Percentiles rank a stretch among this genome's conserved stretches.
These are phyloP conservation scores for Sedum album DNA, from an alignment of 164 flowering plant genomes.

Conservation along the genomic window DNA sequence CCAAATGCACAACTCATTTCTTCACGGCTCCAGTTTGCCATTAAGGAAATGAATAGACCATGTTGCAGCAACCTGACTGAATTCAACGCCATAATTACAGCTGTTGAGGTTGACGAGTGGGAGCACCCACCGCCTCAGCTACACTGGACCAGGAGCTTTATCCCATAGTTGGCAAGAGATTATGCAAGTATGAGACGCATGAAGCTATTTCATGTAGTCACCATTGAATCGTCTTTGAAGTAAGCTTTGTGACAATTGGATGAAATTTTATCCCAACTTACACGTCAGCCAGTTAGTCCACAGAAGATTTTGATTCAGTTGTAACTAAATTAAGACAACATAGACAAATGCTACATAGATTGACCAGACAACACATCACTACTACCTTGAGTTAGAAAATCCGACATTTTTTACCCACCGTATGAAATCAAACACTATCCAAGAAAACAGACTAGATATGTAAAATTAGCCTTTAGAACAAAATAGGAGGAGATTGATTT, in stretches of 20 bases:
- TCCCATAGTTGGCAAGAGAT: conserved; percentile 42
- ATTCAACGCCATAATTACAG: conserved; percentile 28
- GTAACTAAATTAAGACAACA: not conserved
- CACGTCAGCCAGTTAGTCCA: too few relatives aligned
- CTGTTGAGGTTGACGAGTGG: conserved; percentile 56
- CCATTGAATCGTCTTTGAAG: too few relatives aligned
- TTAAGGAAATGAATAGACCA: not conserved
- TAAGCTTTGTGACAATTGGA: too few relatives aligned
- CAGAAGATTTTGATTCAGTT: too few relatives aligned
- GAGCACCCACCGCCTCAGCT: conserved; percentile 67
- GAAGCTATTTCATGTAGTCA: too few relatives aligned
- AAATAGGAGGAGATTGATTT: not conserved
- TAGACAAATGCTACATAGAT: not conserved
- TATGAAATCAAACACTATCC: not conserved
- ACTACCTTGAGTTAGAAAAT: not conserved
- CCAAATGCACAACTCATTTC: conserved; percentile 22
- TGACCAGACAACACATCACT: not conserved
- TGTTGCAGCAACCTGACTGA: conserved; percentile 1
- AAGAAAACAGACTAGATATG: not conserved
- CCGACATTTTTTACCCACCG: conserved; percentile 2
- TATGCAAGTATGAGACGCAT: too few relatives aligned
- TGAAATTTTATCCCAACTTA: too few relatives aligned
- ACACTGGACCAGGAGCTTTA: conserved; percentile 26
- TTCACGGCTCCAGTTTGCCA: conserved; percentile 22
- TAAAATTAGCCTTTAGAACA: not conserved